These are phyloP conservation scores for Plasmopara viticola DNA, from an alignment of 352 stramenopile genomes.

Conservation along the genomic window DNA sequence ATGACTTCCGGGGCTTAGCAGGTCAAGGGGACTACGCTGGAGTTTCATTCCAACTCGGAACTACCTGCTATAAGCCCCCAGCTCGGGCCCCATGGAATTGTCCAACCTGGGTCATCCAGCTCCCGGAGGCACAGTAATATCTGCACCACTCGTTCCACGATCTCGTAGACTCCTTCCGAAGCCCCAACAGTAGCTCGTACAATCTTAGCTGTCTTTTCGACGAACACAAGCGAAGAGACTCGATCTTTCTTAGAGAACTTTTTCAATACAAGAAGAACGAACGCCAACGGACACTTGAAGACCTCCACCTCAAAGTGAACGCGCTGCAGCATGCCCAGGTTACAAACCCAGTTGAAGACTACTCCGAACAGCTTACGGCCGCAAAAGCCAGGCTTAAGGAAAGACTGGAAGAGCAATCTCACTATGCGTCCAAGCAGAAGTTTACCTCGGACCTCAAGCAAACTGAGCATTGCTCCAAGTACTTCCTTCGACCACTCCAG, in stretches of 20 bases:
- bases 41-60: not conserved
- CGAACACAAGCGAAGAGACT: not conserved
- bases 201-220: not conserved
- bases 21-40: not conserved
- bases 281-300: not conserved
- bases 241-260: too few relatives aligned
- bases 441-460: not conserved
- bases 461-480: not conserved
- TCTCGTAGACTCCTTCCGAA: not conserved
- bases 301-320: not conserved
- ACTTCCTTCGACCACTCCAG: not conserved
- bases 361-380: not conserved
- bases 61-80: not conserved
- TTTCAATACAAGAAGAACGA: not conserved
- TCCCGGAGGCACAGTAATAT: not conserved
- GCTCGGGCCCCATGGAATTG: not conserved
- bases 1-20: not conserved
- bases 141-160: not conserved
- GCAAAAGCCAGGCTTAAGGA: not conserved
- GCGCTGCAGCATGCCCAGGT: not conserved
- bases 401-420: not conserved
- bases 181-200: not conserved
- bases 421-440: not conserved
- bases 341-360: not conserved
- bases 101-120: not conserved